phyloP scores from a whole-genome alignment of 371 early-diverging fungal species.

The Syncephalastrum racemosum region DNA sequence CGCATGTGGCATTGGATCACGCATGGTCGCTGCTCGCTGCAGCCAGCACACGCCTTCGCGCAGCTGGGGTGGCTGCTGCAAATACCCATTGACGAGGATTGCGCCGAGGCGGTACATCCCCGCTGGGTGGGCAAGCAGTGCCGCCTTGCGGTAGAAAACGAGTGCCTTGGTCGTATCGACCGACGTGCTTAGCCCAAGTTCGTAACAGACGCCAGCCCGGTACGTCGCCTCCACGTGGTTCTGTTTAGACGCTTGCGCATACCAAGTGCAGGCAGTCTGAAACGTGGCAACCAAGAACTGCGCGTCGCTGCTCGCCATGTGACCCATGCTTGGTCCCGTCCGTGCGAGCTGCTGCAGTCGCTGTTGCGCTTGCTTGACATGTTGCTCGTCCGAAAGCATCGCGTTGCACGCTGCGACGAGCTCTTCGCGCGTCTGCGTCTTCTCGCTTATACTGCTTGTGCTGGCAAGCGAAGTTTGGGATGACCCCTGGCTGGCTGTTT shows the following conservation, averaged over 20 bases:
- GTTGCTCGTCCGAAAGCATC: no score
- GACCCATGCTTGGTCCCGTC: no score
- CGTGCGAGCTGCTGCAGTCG: no score
- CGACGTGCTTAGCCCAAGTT: conserved; percentile 89
- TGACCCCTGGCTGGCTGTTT: no score
- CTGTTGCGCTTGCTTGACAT: no score
- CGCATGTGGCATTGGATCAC: conserved; percentile 74
- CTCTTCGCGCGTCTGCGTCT: no score
- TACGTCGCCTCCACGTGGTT: conserved; percentile 89
- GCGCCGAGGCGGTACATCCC: conserved; percentile 96
- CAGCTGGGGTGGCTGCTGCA: conserved; percentile 70
- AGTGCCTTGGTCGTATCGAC: conserved; percentile 76
- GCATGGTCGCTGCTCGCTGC: conserved; percentile 85
- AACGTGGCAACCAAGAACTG: no score
- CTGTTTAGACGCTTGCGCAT: conserved; percentile 89
- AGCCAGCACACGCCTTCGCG: conserved; percentile 92
- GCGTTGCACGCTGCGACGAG: no score
- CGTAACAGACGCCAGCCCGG: conserved; percentile 92
- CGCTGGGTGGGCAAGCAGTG: conserved; percentile 83
- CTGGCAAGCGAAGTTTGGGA: no score
- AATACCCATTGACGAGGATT: conserved; percentile 75
- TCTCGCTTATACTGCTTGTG: no score
- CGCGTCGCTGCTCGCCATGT: no score
- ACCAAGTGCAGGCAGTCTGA: conserved; percentile 29
- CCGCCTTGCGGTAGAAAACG: conserved; percentile 91